Evolutionary conservation across 305 asterid genomes (phyloP).

Genomic region (Fraxinus velutina): DNA sequence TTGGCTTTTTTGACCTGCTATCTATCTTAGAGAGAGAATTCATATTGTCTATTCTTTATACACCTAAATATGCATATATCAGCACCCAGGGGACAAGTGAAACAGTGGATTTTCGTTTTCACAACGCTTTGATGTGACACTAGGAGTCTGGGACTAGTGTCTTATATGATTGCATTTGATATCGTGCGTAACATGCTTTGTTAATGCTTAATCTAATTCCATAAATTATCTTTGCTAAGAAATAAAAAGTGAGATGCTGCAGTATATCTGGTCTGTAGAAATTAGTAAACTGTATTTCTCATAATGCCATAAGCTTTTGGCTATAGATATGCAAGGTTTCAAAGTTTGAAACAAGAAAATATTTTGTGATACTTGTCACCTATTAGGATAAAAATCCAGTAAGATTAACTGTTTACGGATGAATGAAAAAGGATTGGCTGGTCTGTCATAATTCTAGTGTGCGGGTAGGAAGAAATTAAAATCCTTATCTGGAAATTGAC

Average conservation of each 20-base stretch:
- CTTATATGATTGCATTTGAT: neutral
- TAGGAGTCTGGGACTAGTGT: neutral
- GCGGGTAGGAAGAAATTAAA: neutral
- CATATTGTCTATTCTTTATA: neutral
- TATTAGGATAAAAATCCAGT: neutral
- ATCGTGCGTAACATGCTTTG: neutral
- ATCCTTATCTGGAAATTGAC: neutral
- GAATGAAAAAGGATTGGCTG: neutral
- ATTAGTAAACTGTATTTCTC: neutral
- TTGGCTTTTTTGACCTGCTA: neutral
- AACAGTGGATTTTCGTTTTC: neutral
- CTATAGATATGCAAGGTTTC: neutral
- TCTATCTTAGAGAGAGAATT: conserved; percentile 6
- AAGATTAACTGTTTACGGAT: neutral
- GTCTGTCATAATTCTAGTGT: neutral
- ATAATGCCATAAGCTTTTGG: neutral
- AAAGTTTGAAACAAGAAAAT: neutral
- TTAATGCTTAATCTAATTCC: neutral
- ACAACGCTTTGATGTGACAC: neutral
- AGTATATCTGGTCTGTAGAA: neutral
- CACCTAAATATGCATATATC: neutral
- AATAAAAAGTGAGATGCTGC: neutral
- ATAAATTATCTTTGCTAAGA: neutral
- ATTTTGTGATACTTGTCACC: neutral
- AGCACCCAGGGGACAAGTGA: neutral